Percentiles rank a stretch among this genome's conserved stretches.
Conservation (phyloP, 768 basidiomycete species). For the Tulasnella sp. region DNA sequence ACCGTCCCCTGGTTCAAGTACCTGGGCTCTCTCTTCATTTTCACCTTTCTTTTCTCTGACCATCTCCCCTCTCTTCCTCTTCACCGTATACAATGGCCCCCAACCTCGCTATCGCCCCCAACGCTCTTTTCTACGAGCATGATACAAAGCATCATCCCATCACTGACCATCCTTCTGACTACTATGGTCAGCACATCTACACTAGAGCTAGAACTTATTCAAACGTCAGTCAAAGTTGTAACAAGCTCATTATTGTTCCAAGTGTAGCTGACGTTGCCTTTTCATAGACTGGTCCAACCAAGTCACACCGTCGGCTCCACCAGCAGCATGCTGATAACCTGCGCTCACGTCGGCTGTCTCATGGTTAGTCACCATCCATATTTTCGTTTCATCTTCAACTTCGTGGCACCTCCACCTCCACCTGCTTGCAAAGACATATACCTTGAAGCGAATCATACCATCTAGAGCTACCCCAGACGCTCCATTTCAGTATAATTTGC, state of each 20-base stretch:
- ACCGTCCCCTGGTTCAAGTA: too few species aligned
- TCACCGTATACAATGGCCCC: slow-evolving; percentile 11
- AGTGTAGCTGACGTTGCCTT: not conserved
- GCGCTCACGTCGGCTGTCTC: slow-evolving; percentile 57
- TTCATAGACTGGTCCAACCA: not conserved
- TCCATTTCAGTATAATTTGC: too few species aligned
- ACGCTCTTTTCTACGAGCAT: slow-evolving; percentile 15
- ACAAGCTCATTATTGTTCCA: slow-evolving; percentile 8
- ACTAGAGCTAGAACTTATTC: slow-evolving; percentile 82
- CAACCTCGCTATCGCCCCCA: slow-evolving; percentile 13
- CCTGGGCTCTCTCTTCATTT: too few species aligned
- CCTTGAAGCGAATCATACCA: too few species aligned
- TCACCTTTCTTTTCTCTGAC: too few species aligned
- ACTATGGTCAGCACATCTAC: slow-evolving; percentile 65
- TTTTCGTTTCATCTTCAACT: not conserved
- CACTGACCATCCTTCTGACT: slow-evolving; percentile 31
- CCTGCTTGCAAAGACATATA: too few species aligned
- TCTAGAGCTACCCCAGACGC: too few species aligned
- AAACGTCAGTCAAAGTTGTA: slow-evolving; percentile 42
- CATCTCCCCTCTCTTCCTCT: too few species aligned
- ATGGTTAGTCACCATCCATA: slow-evolving; percentile 32
- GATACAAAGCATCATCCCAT: slow-evolving; percentile 11
- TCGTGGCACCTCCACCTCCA: not conserved
- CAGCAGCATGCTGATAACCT: not conserved
- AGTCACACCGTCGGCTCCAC: not conserved